phyloP scores from a whole-genome alignment of 345 rosid genomes.

The Psidium friedrichsthalianum region DNA sequence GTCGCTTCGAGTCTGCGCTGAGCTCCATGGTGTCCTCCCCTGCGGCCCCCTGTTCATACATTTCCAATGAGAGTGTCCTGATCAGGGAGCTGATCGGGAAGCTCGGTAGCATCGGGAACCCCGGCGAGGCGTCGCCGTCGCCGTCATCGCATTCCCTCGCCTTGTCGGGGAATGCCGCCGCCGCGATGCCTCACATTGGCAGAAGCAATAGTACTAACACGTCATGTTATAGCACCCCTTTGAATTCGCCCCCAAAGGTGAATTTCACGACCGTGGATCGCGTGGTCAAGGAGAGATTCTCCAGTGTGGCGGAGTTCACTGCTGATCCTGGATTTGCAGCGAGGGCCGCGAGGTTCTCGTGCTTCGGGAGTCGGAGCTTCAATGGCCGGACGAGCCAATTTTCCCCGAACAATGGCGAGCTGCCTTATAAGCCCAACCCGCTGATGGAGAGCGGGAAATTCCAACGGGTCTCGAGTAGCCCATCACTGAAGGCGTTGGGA shows the following conservation, averaged over 20 bases:
- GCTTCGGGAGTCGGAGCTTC: conserved; percentile 13
- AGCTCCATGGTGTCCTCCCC: conserved; percentile 79
- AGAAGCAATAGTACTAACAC: conserved; percentile 27
- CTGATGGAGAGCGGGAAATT: background rate
- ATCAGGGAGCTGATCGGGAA: conserved; percentile 62
- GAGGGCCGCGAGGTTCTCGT: conserved; percentile 11
- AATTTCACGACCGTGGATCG: background rate
- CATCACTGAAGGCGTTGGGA: conserved; percentile 3
- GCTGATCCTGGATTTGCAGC: conserved; percentile 14
- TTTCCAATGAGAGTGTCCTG: conserved; percentile 36
- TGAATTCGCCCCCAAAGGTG: conserved; percentile 27
- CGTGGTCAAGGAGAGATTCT: background rate
- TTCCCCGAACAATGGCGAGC: background rate
- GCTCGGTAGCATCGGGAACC: conserved; percentile 33
- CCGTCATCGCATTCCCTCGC: background rate
- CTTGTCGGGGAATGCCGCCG: background rate
- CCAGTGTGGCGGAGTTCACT: conserved; percentile 6
- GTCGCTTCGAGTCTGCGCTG: conserved; percentile 54
- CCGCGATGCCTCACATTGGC: conserved; percentile 11
- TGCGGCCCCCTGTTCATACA: conserved; percentile 41
- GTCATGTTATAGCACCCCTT: conserved; percentile 32
- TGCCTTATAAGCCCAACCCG: background rate
- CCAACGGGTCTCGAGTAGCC: conserved; percentile 9
- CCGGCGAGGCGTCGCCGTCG: conserved; percentile 8
- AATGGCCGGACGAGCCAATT: conserved; percentile 1